Base-by-base conservation (phyloP, 371 early-diverging fungal species). In the Mucor circinelloides region DNA sequence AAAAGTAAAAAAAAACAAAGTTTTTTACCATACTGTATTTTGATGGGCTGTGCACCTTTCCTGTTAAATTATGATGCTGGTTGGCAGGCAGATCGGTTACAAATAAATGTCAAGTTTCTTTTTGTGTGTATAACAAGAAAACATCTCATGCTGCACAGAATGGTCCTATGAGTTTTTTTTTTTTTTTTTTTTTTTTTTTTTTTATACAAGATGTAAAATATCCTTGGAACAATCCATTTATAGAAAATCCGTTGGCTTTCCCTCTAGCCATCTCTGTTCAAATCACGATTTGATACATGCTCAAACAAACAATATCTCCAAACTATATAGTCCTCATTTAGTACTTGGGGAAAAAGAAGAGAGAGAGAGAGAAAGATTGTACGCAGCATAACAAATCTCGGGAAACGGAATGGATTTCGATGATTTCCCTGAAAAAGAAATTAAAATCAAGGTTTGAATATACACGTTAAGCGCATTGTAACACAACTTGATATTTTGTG, bases 361-460 rank as follows among this genome's bases (percentile, higher is more conserved):
- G 7, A 44, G n/a, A 19, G 44, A n/a, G 8, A 17, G 8, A 44
- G 19, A 19, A 6, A 6, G 8, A 44, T 1, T 36, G 36, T 36
- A 19, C 21, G 52, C 23, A 40, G 28, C 17, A 63, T 19, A 63
- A 19, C 9, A 63, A 62, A 21, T 54, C 54, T 63, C 63, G 63
- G 63, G 36, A 63, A 48, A 36, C 63, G 63, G 63, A 63, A 63
- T 6, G 61, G 25, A 50, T 50, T 50, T 50, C 13, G 25, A 50
- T 50, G 50, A 25, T 50, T 50, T 50, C 50, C 38, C 61, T 21
- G 54, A 62, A 32, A 62, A 58, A 21, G 32, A 60, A 40, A 21
- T 23, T 7, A 60, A 60, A 28, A n/a, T 48, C 28, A 34, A 62
- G 58, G 58, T 60, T 42, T 28, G 17, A 9, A 10, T 50, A 23